phyloP scores from a whole-genome alignment of 306 rosid species.

The Dryas octopetala region DNA sequence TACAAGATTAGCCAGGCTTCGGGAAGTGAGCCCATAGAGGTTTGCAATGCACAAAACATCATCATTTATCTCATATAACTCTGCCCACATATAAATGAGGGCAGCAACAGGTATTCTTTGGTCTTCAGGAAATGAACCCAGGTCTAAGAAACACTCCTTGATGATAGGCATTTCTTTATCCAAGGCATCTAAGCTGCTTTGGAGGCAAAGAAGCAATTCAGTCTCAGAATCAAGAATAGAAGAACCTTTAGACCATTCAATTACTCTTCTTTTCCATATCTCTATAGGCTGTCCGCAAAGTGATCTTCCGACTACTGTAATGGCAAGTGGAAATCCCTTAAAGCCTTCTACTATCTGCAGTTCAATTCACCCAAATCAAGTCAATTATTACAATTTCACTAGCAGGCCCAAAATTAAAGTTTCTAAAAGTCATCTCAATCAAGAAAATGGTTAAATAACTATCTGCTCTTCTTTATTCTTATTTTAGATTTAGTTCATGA shows the following conservation, averaged over 20 bases:
- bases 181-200: slow-evolving; percentile 39
- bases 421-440: slow-evolving; percentile 2
- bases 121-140: slow-evolving; percentile 63
- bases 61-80: slow-evolving; percentile 37
- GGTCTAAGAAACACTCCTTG: slow-evolving; percentile 59
- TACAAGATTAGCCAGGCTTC: slow-evolving; percentile 36
- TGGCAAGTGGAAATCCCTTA: slow-evolving; percentile 51
- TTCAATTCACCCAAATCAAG: slow-evolving; percentile 1
- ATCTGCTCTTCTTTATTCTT: not conserved
- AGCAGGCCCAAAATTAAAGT: not conserved
- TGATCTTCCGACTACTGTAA: slow-evolving; percentile 40
- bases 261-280: slow-evolving; percentile 35
- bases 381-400: not conserved
- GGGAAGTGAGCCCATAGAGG: slow-evolving; percentile 31
- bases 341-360: slow-evolving; percentile 52
- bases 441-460: not conserved
- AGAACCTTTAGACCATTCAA: slow-evolving; percentile 23
- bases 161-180: slow-evolving; percentile 16
- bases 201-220: slow-evolving; percentile 34
- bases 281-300: slow-evolving; percentile 18
- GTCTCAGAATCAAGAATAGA: slow-evolving; percentile 28
- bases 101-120: slow-evolving; percentile 53
- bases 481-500: too few relatives aligned
- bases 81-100: slow-evolving; percentile 62
- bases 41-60: slow-evolving; percentile 40